Evolutionary conservation across 495 filamentous ascomycete species (phyloP).

Genomic region (Aspergillus cristatus): DNA sequence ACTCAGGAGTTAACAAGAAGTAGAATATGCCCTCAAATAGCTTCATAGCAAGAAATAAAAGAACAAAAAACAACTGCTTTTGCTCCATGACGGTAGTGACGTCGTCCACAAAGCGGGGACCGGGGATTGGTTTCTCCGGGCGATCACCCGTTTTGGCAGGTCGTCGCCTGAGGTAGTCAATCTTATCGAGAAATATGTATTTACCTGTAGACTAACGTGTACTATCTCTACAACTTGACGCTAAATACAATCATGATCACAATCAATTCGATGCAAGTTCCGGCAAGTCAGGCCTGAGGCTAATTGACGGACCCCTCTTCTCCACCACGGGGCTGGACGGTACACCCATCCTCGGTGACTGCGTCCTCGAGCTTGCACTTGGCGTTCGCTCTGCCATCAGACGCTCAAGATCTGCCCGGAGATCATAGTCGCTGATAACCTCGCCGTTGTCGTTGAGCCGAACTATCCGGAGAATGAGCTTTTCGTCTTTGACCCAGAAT

Average conservation of each 20-base stretch:
- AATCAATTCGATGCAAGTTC: slow-evolving; percentile 9
- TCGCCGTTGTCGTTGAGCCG: slow-evolving; percentile 9
- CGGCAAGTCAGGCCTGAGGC: slow-evolving; percentile 9
- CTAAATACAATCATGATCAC: neutral
- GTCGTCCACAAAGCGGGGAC: slow-evolving; percentile 5
- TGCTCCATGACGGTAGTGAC: slow-evolving; percentile 1
- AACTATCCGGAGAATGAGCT: slow-evolving; percentile 13
- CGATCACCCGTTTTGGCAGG: slow-evolving; percentile 1
- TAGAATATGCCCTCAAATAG: too few relatives aligned
- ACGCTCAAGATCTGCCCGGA: slow-evolving; percentile 17
- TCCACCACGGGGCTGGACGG: slow-evolving; percentile 1
- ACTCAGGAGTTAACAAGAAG: too few relatives aligned
- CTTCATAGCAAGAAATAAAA: too few relatives aligned
- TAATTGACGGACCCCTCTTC: slow-evolving; percentile 6
- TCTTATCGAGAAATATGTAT: too few relatives aligned
- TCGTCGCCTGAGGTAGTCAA: neutral
- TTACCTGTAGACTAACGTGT: too few relatives aligned
- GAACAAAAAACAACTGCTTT: too few relatives aligned
- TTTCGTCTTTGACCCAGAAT: slow-evolving; percentile 17
- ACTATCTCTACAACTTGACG: too few relatives aligned
- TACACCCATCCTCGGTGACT: slow-evolving; percentile 8
- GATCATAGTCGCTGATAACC: slow-evolving; percentile 13
- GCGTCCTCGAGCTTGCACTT: slow-evolving; percentile 5
- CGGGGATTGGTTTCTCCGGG: slow-evolving; percentile 5
- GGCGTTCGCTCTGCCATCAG: slow-evolving; percentile 9